A percentile compares a stretch with the other conserved stretches of the same genome.
Evolutionary conservation across 2,329 filamentous ascomycete genomes (phyloP).

Genomic region (Pestalotiopsis sp.): DNA sequence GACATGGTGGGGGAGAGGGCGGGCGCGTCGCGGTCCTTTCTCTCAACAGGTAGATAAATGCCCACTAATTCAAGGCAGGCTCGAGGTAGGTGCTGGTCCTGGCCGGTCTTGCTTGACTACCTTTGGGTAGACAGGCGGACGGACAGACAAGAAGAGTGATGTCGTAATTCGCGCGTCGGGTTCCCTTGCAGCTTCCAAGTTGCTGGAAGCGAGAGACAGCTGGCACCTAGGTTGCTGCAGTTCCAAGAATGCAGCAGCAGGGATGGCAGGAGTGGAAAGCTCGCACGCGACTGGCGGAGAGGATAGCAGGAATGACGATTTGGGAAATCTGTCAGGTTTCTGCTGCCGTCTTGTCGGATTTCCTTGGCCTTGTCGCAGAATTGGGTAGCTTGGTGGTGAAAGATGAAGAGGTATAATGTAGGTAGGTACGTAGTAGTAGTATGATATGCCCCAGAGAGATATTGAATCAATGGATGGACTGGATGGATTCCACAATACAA

Average conservation of each 20-base stretch:
- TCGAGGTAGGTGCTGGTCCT: neutral
- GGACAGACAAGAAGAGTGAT: neutral
- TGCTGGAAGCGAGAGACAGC: conserved; percentile 9
- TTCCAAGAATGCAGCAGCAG: neutral
- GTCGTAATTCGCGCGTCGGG: conserved; percentile 10
- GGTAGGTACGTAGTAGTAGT: neutral
- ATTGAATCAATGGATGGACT: neutral
- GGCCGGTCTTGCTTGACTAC: too few species aligned
- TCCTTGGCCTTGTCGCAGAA: neutral
- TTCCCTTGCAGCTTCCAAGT: conserved; percentile 9
- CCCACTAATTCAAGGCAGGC: neutral
- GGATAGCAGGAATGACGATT: conserved; percentile 9
- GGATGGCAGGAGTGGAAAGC: neutral
- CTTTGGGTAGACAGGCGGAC: too few species aligned
- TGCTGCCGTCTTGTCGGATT: neutral
- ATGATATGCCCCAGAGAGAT: neutral
- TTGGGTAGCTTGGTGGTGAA: neutral
- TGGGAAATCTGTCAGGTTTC: conserved; percentile 7
- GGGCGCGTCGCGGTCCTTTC: neutral
- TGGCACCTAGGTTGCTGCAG: conserved; percentile 1
- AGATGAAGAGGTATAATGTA: neutral
- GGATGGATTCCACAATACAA: neutral
- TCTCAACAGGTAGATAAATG: too few species aligned
- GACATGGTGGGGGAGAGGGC: conserved; percentile 51
- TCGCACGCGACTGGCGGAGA: conserved; percentile 2